Evolutionary conservation across 1,284 basidiomycete species (phyloP), one percentile per base, ranked within the genome.

Genomic region (Sanghuangporus sanghuang): DNA sequence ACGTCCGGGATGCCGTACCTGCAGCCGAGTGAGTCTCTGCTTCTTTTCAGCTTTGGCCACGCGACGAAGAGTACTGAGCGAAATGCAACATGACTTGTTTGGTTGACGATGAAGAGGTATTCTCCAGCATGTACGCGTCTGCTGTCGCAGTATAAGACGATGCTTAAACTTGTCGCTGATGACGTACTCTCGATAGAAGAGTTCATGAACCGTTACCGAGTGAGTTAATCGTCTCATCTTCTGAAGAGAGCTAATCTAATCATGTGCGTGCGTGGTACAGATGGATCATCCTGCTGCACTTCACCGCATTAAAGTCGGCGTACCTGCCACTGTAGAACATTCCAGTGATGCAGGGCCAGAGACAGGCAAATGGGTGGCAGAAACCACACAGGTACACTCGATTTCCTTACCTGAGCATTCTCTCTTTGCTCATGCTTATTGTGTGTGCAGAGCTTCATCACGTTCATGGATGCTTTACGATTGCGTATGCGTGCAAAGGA

Each of bases 381-480:
- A 98, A 75, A 98, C 96, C 3, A 99, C 97, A 0, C 94, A 97
- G 81, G 94, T 92, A 63, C 66, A 79, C 21, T 40, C 16, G 7
- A 38, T 36, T 35, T 42, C 21, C 44, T 12, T 23, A 6, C 18
- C 21, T 16, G 42, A 32, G 27, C 23, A 23, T 23, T 46, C 16
- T 38, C 53, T 54, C 36, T 38, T 14, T 3, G 14, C 50, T 40
- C 39, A 35, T 36, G 8, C 60, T 2, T 44, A 3, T 27, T 23
- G 48, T 35, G 2, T 39, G 16, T 57, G 3, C 69, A 96, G 92
- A 92, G 87, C 72, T 99, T 98, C 70, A 99, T 99, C 71, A 98
- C 96, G 0, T 96, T 99, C 69, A 98, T 98, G 93, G 96, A 99
- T 71, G 96, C 96, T 0, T 82, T 98, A 56, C 96, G 96, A 73